A percentile compares a stretch with the other conserved stretches of the same genome.
Conservation (phyloP, 2,329 filamentous ascomycete species). For the Trichophyton schoenleinii region DNA sequence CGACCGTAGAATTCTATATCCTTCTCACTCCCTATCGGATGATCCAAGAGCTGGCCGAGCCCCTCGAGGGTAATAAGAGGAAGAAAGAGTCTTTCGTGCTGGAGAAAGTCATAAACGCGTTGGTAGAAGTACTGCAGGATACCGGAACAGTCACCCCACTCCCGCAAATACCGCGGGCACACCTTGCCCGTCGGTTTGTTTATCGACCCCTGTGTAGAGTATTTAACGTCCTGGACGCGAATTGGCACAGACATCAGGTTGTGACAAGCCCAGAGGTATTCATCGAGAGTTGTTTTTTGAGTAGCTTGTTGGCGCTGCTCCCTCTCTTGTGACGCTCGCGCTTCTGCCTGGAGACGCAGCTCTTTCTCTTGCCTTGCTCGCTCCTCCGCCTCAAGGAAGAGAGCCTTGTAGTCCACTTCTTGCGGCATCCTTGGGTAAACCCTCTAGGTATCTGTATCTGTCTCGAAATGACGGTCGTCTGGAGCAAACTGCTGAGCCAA, state of each 20-base stretch:
- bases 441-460: too few species aligned
- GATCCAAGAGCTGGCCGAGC: background rate
- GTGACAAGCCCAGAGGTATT: background rate
- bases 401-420: background rate
- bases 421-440: too few species aligned
- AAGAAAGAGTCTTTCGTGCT: background rate
- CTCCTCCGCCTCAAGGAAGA: background rate
- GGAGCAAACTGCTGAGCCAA: too few species aligned
- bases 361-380: too few species aligned
- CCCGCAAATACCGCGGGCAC: background rate
- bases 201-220: background rate
- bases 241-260: background rate
- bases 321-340: background rate
- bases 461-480: too few species aligned
- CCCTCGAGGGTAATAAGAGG: background rate
- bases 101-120: background rate
- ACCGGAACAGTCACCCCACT: background rate
- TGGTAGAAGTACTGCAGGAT: background rate
- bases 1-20: conserved; percentile 21
- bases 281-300: background rate
- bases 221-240: background rate
- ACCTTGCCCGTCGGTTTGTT: background rate
- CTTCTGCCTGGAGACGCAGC: background rate
- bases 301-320: background rate
- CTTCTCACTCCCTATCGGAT: conserved; percentile 19